Base-by-base conservation (phyloP, 1,139 yeast genomes). In the Meyerozyma sp. region DNA sequence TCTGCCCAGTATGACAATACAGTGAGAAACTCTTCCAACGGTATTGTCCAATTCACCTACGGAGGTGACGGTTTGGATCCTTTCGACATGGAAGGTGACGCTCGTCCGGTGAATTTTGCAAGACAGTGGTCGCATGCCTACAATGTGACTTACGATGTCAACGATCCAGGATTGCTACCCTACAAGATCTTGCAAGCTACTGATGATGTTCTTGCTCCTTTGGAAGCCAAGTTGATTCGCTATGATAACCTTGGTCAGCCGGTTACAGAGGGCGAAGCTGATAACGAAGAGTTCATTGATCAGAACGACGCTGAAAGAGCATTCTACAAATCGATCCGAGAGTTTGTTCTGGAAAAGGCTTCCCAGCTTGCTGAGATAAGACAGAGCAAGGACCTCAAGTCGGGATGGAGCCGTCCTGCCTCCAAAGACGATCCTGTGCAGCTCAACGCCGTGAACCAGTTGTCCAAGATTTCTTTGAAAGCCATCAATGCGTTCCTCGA, bases 11-110 rank as follows among this genome's bases (percentile, higher is more conserved):
- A 94, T 63, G 98, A 94, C 62, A 82, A 83, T 55, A 93, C 98
- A 0, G 98, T 94, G 39, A 78, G 99, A 59, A 94, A 95, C 46
- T 91, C 98, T 0, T 80, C 95, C 44, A 90, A 90, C 59, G 96
- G 97, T 64, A 89, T 94, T 61, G 98, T 94, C 26, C 99, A 94
- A 65, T 94, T 94, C 65, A 88, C 91, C 16, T 94, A 94, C 62
- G 99, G 99, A 66, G 98, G 98, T 52, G 99, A 94, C 66, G 97
- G 98, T 39, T 77, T 94, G 49, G 99, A 94, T 73, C 99, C 99
- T 3, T 77, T 88, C 59, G 98, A 93, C 67, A 93, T 94, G 98
- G 99, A 94, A 68, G 98, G 98, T 54, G 97, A 94, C 63, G 97
- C 98, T 1, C 81, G 75, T 55, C 98, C 98, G 0, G 98, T 94